Evolutionary conservation across 768 basidiomycete genomes (phyloP), one percentile per base, ranked within the genome.

Genomic region (Clavaria fumosa): DNA sequence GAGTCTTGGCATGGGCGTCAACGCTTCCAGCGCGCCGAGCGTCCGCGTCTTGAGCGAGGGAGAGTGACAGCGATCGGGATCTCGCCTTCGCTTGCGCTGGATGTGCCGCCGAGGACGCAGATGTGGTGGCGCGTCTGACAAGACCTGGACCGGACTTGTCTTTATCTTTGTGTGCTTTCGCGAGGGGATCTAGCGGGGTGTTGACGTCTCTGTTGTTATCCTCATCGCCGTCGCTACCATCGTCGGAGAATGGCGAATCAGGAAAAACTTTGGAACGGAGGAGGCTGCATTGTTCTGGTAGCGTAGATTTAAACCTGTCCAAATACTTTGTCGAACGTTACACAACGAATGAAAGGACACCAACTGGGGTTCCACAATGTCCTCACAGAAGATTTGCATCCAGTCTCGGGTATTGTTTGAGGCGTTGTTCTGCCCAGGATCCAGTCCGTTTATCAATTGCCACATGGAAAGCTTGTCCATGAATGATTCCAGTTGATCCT

Each of bases 391-490:
- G 1, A 51, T 43, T 50, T 85, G 84, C 57, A 72, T 74, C 82
- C 83, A 85, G 46, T 88, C 82, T 5, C 45, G 46, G 9, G 46
- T 44, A 37, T 47, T 34, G 31, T 35, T 35, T 34, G 35, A 50
- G 14, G 24, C 40, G 39, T 39, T 47, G 14, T 27, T 12, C n/a
- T 19, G 36, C n/a, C 14, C 26, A 30, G 39, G 27, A 17, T 59
- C 51, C 9, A 68, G 48, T 3, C 48, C 51, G 18, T 60, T 55
- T 40, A 78, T 52, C 15, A 85, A 67, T 48, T 85, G 83, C 79
- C 80, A 82, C 57, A 68, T 73, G 3, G 76, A 78, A 5, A 86
- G 53, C 48, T 75, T 80, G 54, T 85, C 82, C 76, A 83, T 81
- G 53, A 78, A 75, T 1, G 62, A 59, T 50, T 85, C 80, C 1